Evolutionary conservation across 2,329 filamentous ascomycete genomes (phyloP).

Genomic region (Fulvia fulva): DNA sequence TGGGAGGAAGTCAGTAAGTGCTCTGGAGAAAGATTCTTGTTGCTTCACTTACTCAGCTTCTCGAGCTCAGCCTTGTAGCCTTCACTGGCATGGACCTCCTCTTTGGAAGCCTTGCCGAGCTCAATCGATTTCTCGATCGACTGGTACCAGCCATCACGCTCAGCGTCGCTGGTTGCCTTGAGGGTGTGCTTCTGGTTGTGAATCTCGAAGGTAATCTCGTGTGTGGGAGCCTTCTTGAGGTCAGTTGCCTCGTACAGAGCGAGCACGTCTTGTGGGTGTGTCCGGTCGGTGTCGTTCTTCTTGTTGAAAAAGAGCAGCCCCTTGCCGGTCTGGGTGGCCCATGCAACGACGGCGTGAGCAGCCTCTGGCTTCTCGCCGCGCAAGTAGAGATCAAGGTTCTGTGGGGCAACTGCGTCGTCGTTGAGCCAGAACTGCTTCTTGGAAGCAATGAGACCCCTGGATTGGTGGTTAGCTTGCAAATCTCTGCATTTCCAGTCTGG

Average conservation of each 20-base stretch:
- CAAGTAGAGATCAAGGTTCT: slow-evolving; percentile 72
- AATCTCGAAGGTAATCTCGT: slow-evolving; percentile 81
- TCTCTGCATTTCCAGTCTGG: background rate
- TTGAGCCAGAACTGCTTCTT: slow-evolving; percentile 79
- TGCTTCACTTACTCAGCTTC: slow-evolving; percentile 55
- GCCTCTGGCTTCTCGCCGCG: slow-evolving; percentile 81
- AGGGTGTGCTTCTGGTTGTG: slow-evolving; percentile 90
- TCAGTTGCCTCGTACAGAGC: slow-evolving; percentile 59
- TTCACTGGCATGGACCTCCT: slow-evolving; percentile 71
- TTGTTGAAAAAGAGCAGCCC: slow-evolving; percentile 90
- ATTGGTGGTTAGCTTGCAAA: slow-evolving; percentile 10
- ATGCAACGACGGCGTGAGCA: slow-evolving; percentile 76
- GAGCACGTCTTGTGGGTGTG: slow-evolving; percentile 73
- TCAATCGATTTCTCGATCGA: slow-evolving; percentile 77
- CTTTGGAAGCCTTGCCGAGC: slow-evolving; percentile 77
- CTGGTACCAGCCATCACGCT: slow-evolving; percentile 89
- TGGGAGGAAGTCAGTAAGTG: slow-evolving; percentile 12
- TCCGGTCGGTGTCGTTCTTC: slow-evolving; percentile 71
- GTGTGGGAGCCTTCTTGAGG: slow-evolving; percentile 67
- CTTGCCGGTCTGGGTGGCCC: slow-evolving; percentile 91
- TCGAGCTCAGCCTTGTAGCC: slow-evolving; percentile 83
- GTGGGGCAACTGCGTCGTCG: slow-evolving; percentile 66
- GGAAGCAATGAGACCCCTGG: slow-evolving; percentile 78
- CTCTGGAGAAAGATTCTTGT: slow-evolving; percentile 30
- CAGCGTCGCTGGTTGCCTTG: slow-evolving; percentile 69